Conservation (phyloP, 208 protist species). For the Wallacemonas sp. region DNA sequence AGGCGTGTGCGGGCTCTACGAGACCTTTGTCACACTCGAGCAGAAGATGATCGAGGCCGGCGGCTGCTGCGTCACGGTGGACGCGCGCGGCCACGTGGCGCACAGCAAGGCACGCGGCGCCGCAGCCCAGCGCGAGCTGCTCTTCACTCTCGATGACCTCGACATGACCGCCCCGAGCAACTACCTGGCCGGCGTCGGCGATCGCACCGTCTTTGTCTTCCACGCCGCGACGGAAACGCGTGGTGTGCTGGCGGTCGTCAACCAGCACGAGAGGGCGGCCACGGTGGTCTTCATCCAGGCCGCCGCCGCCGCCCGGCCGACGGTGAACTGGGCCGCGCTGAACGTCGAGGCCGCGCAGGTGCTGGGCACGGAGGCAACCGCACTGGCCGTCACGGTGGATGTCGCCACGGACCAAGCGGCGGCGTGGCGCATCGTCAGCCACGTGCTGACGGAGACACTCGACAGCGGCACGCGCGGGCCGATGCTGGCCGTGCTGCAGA, state of each 20-base stretch:
- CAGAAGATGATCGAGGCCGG: conserved; percentile 63
- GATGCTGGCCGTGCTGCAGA: conserved; percentile 79
- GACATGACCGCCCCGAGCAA: conserved; percentile 36
- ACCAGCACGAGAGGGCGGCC: conserved; percentile 49
- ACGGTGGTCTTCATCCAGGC: conserved; percentile 81
- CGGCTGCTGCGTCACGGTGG: conserved; percentile 70
- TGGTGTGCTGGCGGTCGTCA: conserved; percentile 69
- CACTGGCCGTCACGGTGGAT: conserved; percentile 41
- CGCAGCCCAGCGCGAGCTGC: conserved; percentile 47
- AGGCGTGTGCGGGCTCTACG: conserved; percentile 76
- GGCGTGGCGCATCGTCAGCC: conserved; percentile 70
- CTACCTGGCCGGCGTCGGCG: conserved; percentile 51
- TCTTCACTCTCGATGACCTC: conserved; percentile 75
- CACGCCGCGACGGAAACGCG: conserved; percentile 69
- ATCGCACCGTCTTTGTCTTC: conserved; percentile 79
- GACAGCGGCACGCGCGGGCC: conserved; percentile 42
- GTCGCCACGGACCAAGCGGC: conserved; percentile 50
- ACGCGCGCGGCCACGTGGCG: conserved; percentile 52
- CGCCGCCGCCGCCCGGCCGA: conserved; percentile 61
- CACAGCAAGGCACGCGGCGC: conserved; percentile 36
- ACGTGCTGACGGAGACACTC: conserved; percentile 48
- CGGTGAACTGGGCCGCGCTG: conserved; percentile 63
- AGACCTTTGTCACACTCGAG: conserved; percentile 57
- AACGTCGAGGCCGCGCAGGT: conserved; percentile 59
- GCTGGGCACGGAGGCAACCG: conserved; percentile 29